phyloP scores from a whole-genome alignment of 352 stramenopile genomes.

The Globisporangium barbulae region DNA sequence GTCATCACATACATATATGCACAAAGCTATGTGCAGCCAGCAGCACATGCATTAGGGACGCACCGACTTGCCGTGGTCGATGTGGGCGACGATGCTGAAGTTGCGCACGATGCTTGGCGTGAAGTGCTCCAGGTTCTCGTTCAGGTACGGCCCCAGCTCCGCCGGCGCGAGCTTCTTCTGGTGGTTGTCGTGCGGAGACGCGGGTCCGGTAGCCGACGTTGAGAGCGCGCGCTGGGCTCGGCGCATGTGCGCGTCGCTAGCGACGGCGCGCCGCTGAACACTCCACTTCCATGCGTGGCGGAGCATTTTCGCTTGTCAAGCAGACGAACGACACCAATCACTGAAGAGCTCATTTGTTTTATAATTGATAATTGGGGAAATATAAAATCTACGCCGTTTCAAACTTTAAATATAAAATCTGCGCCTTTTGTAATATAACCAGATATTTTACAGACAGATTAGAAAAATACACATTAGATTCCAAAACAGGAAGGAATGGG shows the following conservation, averaged over 20 bases:
- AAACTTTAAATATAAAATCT: too few relatives aligned
- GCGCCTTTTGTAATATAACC: too few relatives aligned
- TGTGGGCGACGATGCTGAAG: constrained; percentile 91
- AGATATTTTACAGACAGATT: too few relatives aligned
- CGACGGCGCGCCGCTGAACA: neutral
- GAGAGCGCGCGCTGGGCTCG: neutral
- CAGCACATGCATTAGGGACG: constrained; percentile 10
- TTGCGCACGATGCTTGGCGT: constrained; percentile 81
- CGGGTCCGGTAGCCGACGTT: neutral
- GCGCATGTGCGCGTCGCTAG: neutral
- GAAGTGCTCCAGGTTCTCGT: constrained; percentile 54
- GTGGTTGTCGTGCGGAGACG: constrained; percentile 14
- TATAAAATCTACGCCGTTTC: too few relatives aligned
- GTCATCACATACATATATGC: neutral
- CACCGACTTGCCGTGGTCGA: constrained; percentile 91
- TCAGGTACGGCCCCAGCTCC: constrained; percentile 61
- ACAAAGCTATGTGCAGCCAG: neutral
- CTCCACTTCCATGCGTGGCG: neutral
- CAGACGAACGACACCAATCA: too few relatives aligned
- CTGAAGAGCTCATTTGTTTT: too few relatives aligned
- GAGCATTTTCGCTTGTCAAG: neutral
- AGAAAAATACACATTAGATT: too few relatives aligned
- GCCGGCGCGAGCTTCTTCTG: constrained; percentile 36
- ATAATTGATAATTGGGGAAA: too few relatives aligned
- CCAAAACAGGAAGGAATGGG: too few relatives aligned